Evolutionary conservation across 2,329 filamentous ascomycete species (phyloP).

Genomic region (Cordyceps javanica): DNA sequence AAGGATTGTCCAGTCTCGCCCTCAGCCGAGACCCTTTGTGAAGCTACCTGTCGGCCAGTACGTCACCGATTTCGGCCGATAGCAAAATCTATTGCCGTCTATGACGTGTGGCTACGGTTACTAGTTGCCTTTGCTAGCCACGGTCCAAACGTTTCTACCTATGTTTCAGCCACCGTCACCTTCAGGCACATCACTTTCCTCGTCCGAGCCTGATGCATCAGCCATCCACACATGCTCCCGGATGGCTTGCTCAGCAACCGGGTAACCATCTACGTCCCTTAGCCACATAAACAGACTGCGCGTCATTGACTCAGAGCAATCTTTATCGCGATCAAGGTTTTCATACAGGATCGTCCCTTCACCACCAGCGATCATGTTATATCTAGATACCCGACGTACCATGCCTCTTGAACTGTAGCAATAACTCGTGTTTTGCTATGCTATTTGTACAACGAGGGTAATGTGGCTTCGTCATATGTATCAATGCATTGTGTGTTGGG

Average conservation of each 20-base stretch:
- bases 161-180: not conserved
- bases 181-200: slow-evolving; percentile 10
- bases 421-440: not conserved
- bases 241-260: slow-evolving; percentile 12
- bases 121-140: not conserved
- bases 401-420: not conserved
- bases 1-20: no score
- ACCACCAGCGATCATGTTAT: not conserved
- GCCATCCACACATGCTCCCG: slow-evolving; percentile 10
- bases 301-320: slow-evolving; percentile 2
- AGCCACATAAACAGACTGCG: slow-evolving; percentile 13
- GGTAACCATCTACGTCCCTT: slow-evolving; percentile 11
- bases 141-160: not conserved
- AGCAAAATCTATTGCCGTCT: not conserved
- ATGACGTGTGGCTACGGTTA: slow-evolving; percentile 2
- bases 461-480: not conserved
- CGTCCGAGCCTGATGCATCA: slow-evolving; percentile 9
- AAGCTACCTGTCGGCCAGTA: not conserved
- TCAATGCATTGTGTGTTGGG: not conserved
- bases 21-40: not conserved
- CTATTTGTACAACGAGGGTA: not conserved
- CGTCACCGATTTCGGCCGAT: not conserved
- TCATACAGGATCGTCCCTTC: not conserved
- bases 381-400: no score
- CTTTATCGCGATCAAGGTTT: not conserved